Evolutionary conservation across 129 eudicot genomes (phyloP).

Genomic region (Lonicera japonica): DNA sequence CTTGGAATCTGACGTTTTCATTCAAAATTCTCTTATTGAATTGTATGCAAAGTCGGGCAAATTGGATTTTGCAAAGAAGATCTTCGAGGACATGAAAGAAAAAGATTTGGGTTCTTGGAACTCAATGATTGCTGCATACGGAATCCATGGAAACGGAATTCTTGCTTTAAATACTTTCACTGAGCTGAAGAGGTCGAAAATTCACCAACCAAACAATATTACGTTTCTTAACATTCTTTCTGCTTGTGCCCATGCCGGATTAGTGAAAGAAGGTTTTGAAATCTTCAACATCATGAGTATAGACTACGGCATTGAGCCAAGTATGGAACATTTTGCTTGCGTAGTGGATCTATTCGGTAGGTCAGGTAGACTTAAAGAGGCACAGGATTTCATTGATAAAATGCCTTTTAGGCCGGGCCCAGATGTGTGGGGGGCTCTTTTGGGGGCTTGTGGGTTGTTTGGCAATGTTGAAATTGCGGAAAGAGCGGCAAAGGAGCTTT

Average conservation of each 20-base stretch:
- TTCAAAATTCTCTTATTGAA: conserved; percentile 41
- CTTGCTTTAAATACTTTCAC: conserved; percentile 19
- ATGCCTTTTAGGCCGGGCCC: conserved; percentile 36
- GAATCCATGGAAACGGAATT: conserved; percentile 36
- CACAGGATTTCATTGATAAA: conserved; percentile 27
- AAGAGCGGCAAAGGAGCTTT: conserved; percentile 32
- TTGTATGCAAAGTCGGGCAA: conserved; percentile 59
- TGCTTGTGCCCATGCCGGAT: conserved; percentile 38
- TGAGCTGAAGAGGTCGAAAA: conserved; percentile 9
- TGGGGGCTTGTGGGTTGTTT: conserved; percentile 33
- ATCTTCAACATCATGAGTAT: conserved; percentile 28
- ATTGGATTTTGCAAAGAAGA: conserved; percentile 28
- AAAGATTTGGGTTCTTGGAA: conserved; percentile 48
- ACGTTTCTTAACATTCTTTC: conserved; percentile 34
- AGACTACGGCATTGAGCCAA: conserved; percentile 23
- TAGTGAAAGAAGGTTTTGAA: conserved; percentile 36
- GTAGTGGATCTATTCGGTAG: conserved; percentile 43
- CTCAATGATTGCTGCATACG: conserved; percentile 48
- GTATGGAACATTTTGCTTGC: conserved; percentile 41
- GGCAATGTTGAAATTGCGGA: conserved; percentile 36
- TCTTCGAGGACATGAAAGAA: conserved; percentile 37
- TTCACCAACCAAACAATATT: conserved; percentile 29
- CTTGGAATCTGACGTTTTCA: conserved; percentile 15
- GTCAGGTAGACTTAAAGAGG: conserved; percentile 40
- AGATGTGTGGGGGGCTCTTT: conserved; percentile 44